Conservation (phyloP, 768 basidiomycete genomes). For the Xerocomellus amylosporus region DNA sequence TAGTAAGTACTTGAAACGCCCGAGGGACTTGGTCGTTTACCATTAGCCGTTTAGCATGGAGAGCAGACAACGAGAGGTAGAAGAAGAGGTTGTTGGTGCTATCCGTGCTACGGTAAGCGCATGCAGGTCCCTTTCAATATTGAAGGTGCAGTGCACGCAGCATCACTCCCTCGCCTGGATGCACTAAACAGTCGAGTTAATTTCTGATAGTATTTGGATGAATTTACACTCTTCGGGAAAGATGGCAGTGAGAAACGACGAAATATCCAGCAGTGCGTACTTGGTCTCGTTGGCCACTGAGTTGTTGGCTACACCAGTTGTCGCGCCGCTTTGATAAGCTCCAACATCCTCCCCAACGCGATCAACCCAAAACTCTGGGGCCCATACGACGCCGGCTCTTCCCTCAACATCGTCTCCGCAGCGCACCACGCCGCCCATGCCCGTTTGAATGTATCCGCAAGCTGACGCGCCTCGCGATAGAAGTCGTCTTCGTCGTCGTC, state of each 20-base stretch:
- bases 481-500: conserved; percentile 30
- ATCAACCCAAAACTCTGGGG: conserved; percentile 29
- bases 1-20: too few relatives aligned
- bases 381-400: conserved; percentile 34
- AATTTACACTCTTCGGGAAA: conserved; percentile 45
- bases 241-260: too few relatives aligned
- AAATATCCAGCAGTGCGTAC: too few relatives aligned
- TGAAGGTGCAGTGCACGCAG: conserved; percentile 61
- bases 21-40: too few relatives aligned
- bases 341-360: conserved; percentile 43
- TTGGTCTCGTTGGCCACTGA: too few relatives aligned
- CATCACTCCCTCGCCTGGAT: not conserved
- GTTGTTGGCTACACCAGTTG: not conserved
- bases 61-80: conserved; percentile 55
- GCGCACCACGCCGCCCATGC: conserved; percentile 46
- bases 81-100: conserved; percentile 57
- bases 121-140: conserved; percentile 77
- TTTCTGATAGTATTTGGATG: conserved; percentile 62
- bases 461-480: conserved; percentile 28
- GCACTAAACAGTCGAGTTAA: not conserved
- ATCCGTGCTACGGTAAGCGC: conserved; percentile 69
- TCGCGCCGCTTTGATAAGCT: conserved; percentile 33
- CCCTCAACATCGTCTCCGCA: conserved; percentile 30
- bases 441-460: conserved; percentile 35
- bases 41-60: conserved; percentile 35